Conservation (phyloP, 768 basidiomycete species). For the Termitomyces sp. region DNA sequence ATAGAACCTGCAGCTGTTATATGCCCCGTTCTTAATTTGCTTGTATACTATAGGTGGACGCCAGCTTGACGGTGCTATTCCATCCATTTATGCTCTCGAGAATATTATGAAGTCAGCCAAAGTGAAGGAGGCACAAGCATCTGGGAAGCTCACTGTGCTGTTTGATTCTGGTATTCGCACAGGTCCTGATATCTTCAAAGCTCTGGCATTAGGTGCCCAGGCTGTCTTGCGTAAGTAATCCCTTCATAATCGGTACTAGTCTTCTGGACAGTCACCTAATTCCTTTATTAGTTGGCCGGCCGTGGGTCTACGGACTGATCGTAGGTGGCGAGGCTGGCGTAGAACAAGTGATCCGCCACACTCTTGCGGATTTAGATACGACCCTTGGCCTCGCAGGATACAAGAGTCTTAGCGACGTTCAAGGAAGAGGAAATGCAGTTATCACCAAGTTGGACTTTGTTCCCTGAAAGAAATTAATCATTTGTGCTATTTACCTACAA, state of each 20-base stretch:
- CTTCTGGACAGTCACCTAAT: background rate
- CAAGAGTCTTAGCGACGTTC: slow-evolving; percentile 54
- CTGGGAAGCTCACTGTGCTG: slow-evolving; percentile 63
- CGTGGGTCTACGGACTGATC: slow-evolving; percentile 70
- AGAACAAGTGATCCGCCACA: slow-evolving; percentile 66
- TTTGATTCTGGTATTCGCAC: slow-evolving; percentile 83
- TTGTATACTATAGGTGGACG: slow-evolving; percentile 48
- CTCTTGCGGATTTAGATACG: slow-evolving; percentile 65
- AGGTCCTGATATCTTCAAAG: slow-evolving; percentile 81
- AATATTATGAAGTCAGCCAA: slow-evolving; percentile 61
- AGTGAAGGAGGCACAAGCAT: slow-evolving; percentile 51
- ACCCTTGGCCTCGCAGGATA: slow-evolving; percentile 64
- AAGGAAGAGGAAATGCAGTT: slow-evolving; percentile 53
- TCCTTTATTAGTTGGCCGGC: slow-evolving; percentile 55
- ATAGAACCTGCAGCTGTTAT: slow-evolving; percentile 7
- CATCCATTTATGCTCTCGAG: slow-evolving; percentile 69
- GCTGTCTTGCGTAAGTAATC: slow-evolving; percentile 62
- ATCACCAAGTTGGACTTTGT: slow-evolving; percentile 39
- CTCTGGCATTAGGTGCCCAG: slow-evolving; percentile 83
- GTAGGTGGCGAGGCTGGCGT: slow-evolving; percentile 71
- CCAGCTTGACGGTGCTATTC: slow-evolving; percentile 76
- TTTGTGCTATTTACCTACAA: background rate
- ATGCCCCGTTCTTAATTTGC: background rate
- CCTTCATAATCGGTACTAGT: background rate
- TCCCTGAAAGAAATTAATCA: slow-evolving; percentile 2